Evolutionary conservation across 768 basidiomycete species (phyloP).

Genomic region (Hericium rajendrae): DNA sequence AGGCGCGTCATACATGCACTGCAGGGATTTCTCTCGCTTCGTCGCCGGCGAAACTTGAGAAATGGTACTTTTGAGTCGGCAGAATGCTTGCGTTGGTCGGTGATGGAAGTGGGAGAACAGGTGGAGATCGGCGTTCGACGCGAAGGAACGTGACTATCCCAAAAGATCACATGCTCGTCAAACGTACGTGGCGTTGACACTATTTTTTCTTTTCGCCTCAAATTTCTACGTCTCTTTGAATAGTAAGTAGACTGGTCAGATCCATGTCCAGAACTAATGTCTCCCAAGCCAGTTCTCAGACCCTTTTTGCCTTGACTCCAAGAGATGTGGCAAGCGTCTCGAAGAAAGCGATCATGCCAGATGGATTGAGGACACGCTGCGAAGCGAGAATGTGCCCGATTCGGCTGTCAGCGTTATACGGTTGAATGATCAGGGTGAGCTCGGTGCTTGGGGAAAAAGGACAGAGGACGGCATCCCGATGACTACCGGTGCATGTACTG

Average conservation of each 20-base stretch:
- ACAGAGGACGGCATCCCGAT: conserved; percentile 26
- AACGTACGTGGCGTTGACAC: too few relatives aligned
- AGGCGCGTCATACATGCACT: conserved; percentile 6
- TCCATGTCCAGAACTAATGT: too few relatives aligned
- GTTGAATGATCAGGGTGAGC: conserved; percentile 19
- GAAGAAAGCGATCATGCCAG: background rate
- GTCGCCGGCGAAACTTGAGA: background rate
- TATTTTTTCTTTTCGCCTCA: too few relatives aligned
- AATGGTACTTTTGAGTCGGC: background rate
- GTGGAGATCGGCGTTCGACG: background rate
- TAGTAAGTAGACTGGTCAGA: too few relatives aligned
- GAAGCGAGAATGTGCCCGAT: background rate
- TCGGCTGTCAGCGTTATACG: background rate
- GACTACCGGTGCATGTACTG: conserved; percentile 23
- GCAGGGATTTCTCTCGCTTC: background rate
- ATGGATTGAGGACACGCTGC: background rate
- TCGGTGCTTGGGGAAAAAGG: conserved; percentile 26
- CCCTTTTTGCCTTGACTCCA: too few relatives aligned
- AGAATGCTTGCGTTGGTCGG: background rate
- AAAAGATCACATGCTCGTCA: background rate
- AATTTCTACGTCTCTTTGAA: too few relatives aligned
- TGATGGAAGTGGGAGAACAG: background rate
- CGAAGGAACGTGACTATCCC: background rate
- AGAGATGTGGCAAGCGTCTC: too few relatives aligned
- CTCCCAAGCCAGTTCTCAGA: too few relatives aligned